Evolutionary conservation across 2,329 filamentous ascomycete species (phyloP), one percentile per base, ranked within the genome.

Genomic region (Lecanicillium sp.): DNA sequence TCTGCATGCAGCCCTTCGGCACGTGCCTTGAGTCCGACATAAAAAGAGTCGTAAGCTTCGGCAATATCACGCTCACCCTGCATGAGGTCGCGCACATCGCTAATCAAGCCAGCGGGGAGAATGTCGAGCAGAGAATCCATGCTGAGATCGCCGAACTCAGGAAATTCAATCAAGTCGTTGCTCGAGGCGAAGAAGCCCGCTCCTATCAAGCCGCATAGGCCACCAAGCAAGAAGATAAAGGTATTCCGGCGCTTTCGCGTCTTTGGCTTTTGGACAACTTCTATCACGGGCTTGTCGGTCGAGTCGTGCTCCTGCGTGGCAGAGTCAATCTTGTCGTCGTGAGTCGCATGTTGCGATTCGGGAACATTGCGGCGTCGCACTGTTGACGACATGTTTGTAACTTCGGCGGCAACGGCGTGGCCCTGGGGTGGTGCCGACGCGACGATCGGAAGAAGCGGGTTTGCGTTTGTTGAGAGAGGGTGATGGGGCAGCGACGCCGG

Each of bases 41-140:
- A 81, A 62, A 98, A 98, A 5, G 90, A 87, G 70, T 98, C 93
- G 67, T 95, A 95, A 59, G 86, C 86, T 54, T 95, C 84, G 36
- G 88, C 80, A 36, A 75, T 69, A 56, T 94, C 89, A 55, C 88
- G 84, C 68, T 97, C 90, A 59, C 86, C 84, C 71, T 88, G 87
- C 64, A 93, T 81, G 52, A 97, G 73, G 60, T 95, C 87, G 57
- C 82, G 84, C 61, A 91, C 87, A 67, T 97, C 93, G 59, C 79
- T 84, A 24, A 96, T 74, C 54, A 98, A 80, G 6, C 87, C 86
- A 3, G 88, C 87, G 0, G 93, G 93, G 30, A 98, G 75, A 1
- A 87, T 89, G 65, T 97, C 93, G 48, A 95, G 75, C 49, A 97
- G 68, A 52, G 81, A 85, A 56, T 96, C 90, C 68, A 98, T 78